phyloP scores from a whole-genome alignment of 176 grass and related monocot genomes.

The Zoysia pacifica region DNA sequence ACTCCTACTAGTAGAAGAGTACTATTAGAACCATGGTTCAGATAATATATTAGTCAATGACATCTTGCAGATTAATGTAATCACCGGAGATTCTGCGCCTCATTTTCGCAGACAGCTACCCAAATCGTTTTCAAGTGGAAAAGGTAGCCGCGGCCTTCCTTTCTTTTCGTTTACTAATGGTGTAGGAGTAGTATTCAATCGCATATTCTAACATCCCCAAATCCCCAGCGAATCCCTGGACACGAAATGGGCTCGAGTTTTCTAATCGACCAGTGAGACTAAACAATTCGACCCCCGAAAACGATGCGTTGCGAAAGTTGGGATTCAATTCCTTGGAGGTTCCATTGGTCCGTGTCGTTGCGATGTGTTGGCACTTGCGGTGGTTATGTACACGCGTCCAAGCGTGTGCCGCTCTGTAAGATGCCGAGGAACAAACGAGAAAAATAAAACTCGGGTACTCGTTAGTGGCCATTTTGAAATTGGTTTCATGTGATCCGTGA shows the following conservation, averaged over 20 bases:
- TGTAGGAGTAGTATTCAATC: not conserved
- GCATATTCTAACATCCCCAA: constrained; percentile 33
- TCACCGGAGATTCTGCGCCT: constrained; percentile 34
- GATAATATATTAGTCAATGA: not conserved
- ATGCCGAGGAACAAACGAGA: not conserved
- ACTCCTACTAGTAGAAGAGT: not conserved
- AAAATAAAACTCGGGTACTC: not conserved
- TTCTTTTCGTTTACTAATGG: not conserved
- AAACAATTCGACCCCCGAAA: not conserved
- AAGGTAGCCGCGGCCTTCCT: constrained; percentile 36
- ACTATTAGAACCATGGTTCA: not conserved
- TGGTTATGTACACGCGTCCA: not conserved
- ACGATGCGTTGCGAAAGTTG: constrained; percentile 35
- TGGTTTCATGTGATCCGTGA: too few species aligned
- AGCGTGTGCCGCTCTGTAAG: not conserved
- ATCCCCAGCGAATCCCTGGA: constrained; percentile 44
- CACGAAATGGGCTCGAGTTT: not conserved
- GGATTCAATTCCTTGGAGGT: constrained; percentile 42
- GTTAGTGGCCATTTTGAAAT: not conserved
- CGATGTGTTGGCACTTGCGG: not conserved
- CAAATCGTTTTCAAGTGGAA: constrained; percentile 32
- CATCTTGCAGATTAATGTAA: not conserved
- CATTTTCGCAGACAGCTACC: constrained; percentile 31
- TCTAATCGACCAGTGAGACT: not conserved
- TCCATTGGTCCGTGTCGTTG: constrained; percentile 23